Evolutionary conservation across 2,329 filamentous ascomycete species (phyloP).

Genomic region (Fusarium bulbicola): DNA sequence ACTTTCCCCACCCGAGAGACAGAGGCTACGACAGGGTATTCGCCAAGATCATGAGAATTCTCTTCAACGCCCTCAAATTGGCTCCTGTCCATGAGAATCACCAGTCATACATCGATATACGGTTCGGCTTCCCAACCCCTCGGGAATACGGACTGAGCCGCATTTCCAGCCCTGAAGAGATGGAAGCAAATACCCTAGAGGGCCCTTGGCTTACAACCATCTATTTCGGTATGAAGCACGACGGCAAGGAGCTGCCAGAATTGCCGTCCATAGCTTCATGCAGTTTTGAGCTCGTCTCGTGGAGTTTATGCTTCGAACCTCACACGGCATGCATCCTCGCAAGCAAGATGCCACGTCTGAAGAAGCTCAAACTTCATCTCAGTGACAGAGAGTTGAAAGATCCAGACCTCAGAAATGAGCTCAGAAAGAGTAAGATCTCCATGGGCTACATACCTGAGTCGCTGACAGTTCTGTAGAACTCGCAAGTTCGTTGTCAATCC

Average conservation of each 20-base stretch:
- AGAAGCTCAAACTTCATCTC: background rate
- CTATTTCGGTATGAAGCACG: background rate
- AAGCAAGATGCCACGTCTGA: conserved; percentile 4
- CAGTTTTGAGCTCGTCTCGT: conserved; percentile 2
- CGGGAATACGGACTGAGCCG: conserved; percentile 1
- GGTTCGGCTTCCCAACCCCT: conserved; percentile 1
- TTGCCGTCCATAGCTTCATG: conserved; percentile 1
- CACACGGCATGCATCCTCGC: background rate
- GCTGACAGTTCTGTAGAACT: background rate
- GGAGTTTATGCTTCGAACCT: conserved; percentile 8
- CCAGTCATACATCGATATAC: conserved; percentile 1
- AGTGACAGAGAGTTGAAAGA: conserved; percentile 7
- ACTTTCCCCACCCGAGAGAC: background rate
- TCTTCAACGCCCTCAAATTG: background rate
- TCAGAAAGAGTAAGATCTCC: background rate
- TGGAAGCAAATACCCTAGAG: conserved; percentile 2
- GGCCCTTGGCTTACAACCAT: background rate
- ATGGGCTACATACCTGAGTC: fast-evolving
- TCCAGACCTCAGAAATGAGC: background rate
- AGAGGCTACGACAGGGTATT: conserved; percentile 6
- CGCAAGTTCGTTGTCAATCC: background rate
- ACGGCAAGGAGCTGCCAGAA: background rate
- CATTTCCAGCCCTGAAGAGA: background rate
- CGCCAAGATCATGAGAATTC: background rate
- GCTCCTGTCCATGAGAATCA: conserved; percentile 4